Conservation (phyloP, 192 early-diverging fungal genomes). For the Endogone sp. region DNA sequence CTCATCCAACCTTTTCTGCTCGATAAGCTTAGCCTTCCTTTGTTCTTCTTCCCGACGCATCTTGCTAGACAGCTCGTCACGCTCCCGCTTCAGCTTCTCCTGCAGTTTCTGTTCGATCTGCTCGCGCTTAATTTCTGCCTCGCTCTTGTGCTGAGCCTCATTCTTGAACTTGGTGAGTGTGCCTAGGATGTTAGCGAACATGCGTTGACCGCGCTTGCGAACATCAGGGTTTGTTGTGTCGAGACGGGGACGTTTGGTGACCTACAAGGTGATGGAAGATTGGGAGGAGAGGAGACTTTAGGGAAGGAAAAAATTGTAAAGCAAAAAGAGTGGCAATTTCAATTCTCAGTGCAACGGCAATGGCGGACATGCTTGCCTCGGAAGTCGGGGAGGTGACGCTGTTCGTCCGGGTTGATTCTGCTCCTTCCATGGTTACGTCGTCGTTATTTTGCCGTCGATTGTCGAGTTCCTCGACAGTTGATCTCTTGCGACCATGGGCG, state of each 20-base stretch:
- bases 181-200: conserved; percentile 49
- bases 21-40: not conserved
- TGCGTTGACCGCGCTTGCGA: conserved; percentile 33
- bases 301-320: not conserved
- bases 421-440: not conserved
- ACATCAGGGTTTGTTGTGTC: conserved; percentile 14
- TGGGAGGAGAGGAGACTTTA: not conserved
- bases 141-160: conserved; percentile 33
- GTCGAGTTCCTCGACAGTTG: not conserved
- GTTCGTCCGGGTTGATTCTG: not conserved
- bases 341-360: no score
- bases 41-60: not conserved
- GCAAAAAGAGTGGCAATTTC: not conserved
- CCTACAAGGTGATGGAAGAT: not conserved
- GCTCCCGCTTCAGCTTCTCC: not conserved
- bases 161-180: conserved; percentile 53
- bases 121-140: conserved; percentile 28
- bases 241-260: not conserved
- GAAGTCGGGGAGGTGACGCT: not conserved
- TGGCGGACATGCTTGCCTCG: no score
- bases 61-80: not conserved
- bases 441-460: not conserved
- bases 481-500: not conserved
- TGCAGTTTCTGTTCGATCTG: not conserved
- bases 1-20: not conserved